Conservation (phyloP, 352 stramenopile species). For the Phytophthora vignae region DNA sequence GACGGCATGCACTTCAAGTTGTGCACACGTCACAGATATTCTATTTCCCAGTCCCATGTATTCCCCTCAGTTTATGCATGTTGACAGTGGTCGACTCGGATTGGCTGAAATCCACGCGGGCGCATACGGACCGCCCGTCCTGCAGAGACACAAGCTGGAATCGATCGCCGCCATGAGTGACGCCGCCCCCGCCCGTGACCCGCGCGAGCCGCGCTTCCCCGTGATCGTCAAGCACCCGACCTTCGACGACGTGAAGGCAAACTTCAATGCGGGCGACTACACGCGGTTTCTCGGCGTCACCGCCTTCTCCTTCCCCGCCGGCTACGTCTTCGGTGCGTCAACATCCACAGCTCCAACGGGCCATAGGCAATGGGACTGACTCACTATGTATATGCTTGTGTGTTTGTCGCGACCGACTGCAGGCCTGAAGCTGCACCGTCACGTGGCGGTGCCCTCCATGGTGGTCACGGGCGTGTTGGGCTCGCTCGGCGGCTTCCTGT, state of each 20-base stretch:
- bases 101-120: conserved; percentile 16
- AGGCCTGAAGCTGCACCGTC: conserved; percentile 72
- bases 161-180: conserved; percentile 52
- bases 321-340: conserved; percentile 80
- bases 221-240: conserved; percentile 85
- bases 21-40: conserved; percentile 2
- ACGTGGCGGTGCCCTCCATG: conserved; percentile 74
- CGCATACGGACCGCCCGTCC: conserved; percentile 20
- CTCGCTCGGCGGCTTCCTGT: conserved; percentile 80
- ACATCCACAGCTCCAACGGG: neutral
- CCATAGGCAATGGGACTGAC: conserved; percentile 7
- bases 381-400: neutral
- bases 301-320: conserved; percentile 72
- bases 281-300: conserved; percentile 63
- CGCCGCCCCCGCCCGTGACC: conserved; percentile 52
- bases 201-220: conserved; percentile 69
- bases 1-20: neutral
- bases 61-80: neutral
- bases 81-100: neutral
- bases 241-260: conserved; percentile 73
- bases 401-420: neutral
- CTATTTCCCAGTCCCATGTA: neutral
- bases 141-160: conserved; percentile 8
- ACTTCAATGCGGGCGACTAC: conserved; percentile 78
- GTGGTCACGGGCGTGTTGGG: conserved; percentile 78